Evolutionary conservation across 805 yeast genomes (phyloP), one percentile per base, ranked within the genome.

Genomic region (Zygoascus bituminiphila): DNA sequence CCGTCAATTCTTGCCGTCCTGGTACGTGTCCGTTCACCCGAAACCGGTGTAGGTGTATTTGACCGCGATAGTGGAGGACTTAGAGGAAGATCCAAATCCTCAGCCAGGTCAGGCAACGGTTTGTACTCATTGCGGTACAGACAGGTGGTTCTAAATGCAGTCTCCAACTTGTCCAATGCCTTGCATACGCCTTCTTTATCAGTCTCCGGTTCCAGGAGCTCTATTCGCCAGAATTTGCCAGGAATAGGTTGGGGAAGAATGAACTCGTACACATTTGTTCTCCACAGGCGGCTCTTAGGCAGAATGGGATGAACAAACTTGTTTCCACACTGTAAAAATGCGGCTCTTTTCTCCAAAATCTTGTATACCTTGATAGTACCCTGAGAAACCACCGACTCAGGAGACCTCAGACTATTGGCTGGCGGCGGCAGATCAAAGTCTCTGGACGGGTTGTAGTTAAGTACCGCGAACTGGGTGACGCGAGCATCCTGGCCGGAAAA

Each of bases 261-360:
- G 55, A 81, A 82, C 55, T 73, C 75, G 44, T 69, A 69, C 42
- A 50, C 53, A 20, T 68, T 65, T 9, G 74, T 70, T 55, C 84
- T 67, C 51, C 83, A 62, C 2, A 86, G 70, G 55, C 78, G 76
- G 47, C 82, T 62, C 51, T 73, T 76, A 2, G 88, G 86, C 46
- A 86, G 65, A 12, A 86, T 74, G 3, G 95, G 94, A 59, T 84
- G 84, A 1, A 84, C 76, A 35, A 86, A 76, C 4, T 78, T 70
- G 21, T 22, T 17, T 0, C 85, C 88, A 64, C 88, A 82, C 10
- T 79, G 75, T 37, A 82, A 59, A 59, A 81, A 82, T 1, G 81
- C 75, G 7, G 79, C 81, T 50, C 69, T 72, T 17, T 78, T 76
- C 51, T 74, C 74, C 54, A 76, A 78, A 23, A 81, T 65, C 59